Evolutionary conservation across 1,284 basidiomycete species (phyloP).

Genomic region (Cryptococcus depauperatus): DNA sequence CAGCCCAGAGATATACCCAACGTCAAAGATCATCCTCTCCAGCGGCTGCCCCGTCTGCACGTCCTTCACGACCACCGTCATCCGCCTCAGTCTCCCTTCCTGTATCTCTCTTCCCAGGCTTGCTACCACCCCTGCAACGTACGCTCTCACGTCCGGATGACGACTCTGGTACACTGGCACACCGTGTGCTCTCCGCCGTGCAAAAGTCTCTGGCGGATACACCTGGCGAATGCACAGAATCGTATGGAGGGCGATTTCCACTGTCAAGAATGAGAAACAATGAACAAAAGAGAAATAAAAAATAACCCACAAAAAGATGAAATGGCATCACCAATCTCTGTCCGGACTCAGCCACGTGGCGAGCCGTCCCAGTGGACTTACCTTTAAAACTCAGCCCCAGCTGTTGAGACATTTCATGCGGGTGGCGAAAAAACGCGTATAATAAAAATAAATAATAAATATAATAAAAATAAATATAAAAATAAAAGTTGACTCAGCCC

Average conservation of each 20-base stretch:
- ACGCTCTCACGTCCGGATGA: conserved; percentile 76
- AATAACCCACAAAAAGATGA: conserved; percentile 31
- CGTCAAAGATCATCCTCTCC: conserved; percentile 57
- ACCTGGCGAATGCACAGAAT: conserved; percentile 83
- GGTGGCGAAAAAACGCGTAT: conserved; percentile 8
- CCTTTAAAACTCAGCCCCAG: too few relatives aligned
- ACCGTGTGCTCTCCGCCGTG: conserved; percentile 76
- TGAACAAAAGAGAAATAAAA: neutral
- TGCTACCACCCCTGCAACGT: conserved; percentile 71
- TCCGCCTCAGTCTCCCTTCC: conserved; percentile 21
- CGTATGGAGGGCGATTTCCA: conserved; percentile 86
- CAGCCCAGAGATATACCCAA: conserved; percentile 55
- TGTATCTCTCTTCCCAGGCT: conserved; percentile 65
- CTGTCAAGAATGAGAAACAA: conserved; percentile 44
- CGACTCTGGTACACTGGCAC: conserved; percentile 85
- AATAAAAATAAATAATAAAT: too few relatives aligned
- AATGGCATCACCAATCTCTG: conserved; percentile 36
- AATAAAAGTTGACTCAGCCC: too few relatives aligned
- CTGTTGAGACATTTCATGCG: neutral
- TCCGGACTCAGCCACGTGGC: neutral
- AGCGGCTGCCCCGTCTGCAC: conserved; percentile 53
- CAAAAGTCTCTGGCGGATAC: conserved; percentile 81
- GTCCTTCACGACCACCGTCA: conserved; percentile 62
- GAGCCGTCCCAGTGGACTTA: neutral
- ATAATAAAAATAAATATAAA: too few relatives aligned